Conservation (phyloP, 192 early-diverging fungal genomes). For the Phycomyces nitens region DNA sequence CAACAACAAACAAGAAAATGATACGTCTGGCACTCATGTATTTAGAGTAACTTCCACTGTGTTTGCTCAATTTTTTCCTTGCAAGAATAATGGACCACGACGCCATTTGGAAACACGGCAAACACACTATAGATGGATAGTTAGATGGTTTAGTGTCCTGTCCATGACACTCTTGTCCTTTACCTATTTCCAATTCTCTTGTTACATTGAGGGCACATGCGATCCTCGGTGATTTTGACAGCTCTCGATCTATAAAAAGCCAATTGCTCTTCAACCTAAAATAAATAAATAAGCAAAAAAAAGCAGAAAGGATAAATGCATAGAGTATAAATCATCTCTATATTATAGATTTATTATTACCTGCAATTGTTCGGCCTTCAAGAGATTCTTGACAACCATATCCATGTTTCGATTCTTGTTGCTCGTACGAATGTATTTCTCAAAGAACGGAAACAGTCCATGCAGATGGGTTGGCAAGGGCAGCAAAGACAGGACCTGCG, state of each 20-base stretch:
- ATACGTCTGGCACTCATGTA: too few relatives aligned
- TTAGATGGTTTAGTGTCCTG: not conserved
- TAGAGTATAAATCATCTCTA: not conserved
- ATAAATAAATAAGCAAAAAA: not conserved
- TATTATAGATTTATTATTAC: slow-evolving; percentile 30
- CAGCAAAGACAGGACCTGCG: slow-evolving; percentile 37
- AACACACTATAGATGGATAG: slow-evolving; percentile 56
- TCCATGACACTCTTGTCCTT: not conserved
- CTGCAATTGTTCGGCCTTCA: slow-evolving; percentile 66
- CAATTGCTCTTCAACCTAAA: slow-evolving; percentile 63
- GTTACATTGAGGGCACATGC: slow-evolving; percentile 70
- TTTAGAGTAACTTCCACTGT: slow-evolving; percentile 27
- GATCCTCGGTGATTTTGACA: slow-evolving; percentile 70
- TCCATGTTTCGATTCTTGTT: slow-evolving; percentile 60
- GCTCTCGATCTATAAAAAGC: slow-evolving; percentile 52
- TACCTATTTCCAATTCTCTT: slow-evolving; percentile 61
- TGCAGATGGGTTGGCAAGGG: slow-evolving; percentile 26
- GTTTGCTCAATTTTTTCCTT: slow-evolving; percentile 49
- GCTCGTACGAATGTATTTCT: slow-evolving; percentile 59
- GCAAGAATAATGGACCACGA: slow-evolving; percentile 75
- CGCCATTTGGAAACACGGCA: slow-evolving; percentile 67
- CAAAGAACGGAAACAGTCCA: slow-evolving; percentile 53
- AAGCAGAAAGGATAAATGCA: not conserved
- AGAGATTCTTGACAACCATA: slow-evolving; percentile 65
- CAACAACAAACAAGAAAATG: too few relatives aligned